Evolutionary conservation across 768 basidiomycete species (phyloP).

Genomic region (Sporobolomyces pararoseus): DNA sequence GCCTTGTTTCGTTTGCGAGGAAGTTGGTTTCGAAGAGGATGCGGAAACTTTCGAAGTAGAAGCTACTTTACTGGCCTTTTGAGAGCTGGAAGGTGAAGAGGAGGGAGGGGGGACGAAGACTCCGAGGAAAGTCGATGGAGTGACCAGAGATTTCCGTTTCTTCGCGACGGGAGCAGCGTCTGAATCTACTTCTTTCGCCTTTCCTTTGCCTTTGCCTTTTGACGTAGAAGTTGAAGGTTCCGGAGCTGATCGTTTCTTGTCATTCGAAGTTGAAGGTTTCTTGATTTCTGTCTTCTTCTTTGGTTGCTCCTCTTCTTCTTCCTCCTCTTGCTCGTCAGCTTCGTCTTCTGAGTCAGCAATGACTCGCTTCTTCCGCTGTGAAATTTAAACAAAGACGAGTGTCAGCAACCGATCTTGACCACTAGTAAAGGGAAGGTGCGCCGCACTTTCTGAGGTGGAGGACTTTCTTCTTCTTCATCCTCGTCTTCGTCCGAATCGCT

Average conservation of each 20-base stretch:
- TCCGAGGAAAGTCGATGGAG: not conserved
- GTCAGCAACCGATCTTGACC: too few relatives aligned
- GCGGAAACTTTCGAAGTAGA: not conserved
- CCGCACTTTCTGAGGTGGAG: slow-evolving; percentile 1
- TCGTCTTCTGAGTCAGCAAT: slow-evolving; percentile 2
- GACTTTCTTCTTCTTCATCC: not conserved
- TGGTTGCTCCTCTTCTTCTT: not conserved
- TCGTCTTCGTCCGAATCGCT: slow-evolving; percentile 1
- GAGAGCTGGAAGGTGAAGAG: not conserved
- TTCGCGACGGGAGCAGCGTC: not conserved
- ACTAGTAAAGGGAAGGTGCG: too few relatives aligned
- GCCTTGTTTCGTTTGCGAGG: slow-evolving; percentile 9
- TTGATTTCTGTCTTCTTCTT: not conserved
- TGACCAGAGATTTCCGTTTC: not conserved
- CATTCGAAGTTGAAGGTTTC: not conserved
- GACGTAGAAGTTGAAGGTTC: not conserved
- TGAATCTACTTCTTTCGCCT: not conserved
- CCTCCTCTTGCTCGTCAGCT: not conserved
- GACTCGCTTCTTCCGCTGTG: not conserved
- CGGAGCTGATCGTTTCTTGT: not conserved
- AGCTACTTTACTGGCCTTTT: not conserved
- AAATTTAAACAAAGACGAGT: not conserved
- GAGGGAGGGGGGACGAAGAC: slow-evolving; percentile 7
- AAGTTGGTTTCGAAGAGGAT: not conserved
- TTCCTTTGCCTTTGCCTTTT: not conserved